Evolutionary conservation across 2,329 filamentous ascomycete genomes (phyloP).

Genomic region (Ramularia collo-cygni): DNA sequence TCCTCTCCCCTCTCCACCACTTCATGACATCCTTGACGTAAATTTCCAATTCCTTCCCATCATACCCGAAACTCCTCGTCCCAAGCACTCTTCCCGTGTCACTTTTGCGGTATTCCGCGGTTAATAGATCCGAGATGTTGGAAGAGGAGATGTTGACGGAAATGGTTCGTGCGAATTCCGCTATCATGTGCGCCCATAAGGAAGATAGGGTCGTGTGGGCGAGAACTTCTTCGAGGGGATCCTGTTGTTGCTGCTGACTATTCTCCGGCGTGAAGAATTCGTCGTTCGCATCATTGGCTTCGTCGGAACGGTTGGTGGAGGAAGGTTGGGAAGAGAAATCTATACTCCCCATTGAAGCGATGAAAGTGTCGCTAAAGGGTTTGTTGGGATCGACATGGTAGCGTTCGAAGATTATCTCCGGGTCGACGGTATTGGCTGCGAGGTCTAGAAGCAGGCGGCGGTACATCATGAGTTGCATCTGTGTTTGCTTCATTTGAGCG

Average conservation of each 20-base stretch:
- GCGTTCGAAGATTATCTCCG: slow-evolving; percentile 60
- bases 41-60: slow-evolving; percentile 53
- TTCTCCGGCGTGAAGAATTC: not conserved
- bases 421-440: slow-evolving; percentile 63
- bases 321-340: slow-evolving; percentile 38
- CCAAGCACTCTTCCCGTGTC: slow-evolving; percentile 48
- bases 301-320: slow-evolving; percentile 34
- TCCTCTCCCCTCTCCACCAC: slow-evolving; percentile 81
- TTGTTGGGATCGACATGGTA: slow-evolving; percentile 62
- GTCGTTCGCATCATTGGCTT: slow-evolving; percentile 16
- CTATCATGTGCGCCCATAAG: slow-evolving; percentile 59
- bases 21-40: slow-evolving; percentile 65
- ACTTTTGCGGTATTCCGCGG: slow-evolving; percentile 48
- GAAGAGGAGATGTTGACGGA: slow-evolving; percentile 32
- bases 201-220: slow-evolving; percentile 52
- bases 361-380: slow-evolving; percentile 70
- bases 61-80: slow-evolving; percentile 58
- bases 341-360: slow-evolving; percentile 67
- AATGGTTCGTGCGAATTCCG: slow-evolving; percentile 46
- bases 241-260: slow-evolving; percentile 11
- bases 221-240: slow-evolving; percentile 47
- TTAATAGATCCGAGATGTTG: slow-evolving; percentile 49
- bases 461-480: slow-evolving; percentile 85
- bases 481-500: slow-evolving; percentile 63
- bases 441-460: slow-evolving; percentile 75